phyloP scores from a whole-genome alignment of 345 rosid genomes.

The Adansonia digitata region DNA sequence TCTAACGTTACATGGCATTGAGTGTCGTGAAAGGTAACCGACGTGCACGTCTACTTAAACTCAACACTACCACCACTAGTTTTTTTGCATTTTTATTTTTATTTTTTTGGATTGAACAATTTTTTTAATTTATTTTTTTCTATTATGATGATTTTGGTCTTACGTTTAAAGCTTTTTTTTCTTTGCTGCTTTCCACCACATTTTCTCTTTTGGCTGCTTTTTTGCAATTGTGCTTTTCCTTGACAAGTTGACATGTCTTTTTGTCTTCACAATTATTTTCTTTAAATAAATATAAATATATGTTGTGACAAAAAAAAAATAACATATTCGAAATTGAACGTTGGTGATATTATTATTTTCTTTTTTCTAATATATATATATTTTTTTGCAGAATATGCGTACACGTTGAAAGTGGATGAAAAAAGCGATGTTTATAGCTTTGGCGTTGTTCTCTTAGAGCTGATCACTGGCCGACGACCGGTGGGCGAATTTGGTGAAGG shows the following conservation, averaged over 20 bases:
- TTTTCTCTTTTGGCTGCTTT: background rate
- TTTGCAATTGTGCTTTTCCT: background rate
- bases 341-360: background rate
- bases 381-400: slow-evolving; percentile 49
- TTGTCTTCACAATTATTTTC: background rate
- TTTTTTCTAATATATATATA: background rate
- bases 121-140: background rate
- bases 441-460: slow-evolving; percentile 56
- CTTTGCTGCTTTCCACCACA: slow-evolving; percentile 11
- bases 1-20: slow-evolving; percentile 19
- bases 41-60: slow-evolving; percentile 9
- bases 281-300: too few relatives aligned
- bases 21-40: slow-evolving; percentile 27
- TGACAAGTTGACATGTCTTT: slow-evolving; percentile 3
- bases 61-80: background rate
- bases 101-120: background rate
- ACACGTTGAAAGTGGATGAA: slow-evolving; percentile 63
- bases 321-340: too few relatives aligned
- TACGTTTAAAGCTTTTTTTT: slow-evolving; percentile 4
- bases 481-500: slow-evolving; percentile 67
- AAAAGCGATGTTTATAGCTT: slow-evolving; percentile 71
- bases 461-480: slow-evolving; percentile 50
- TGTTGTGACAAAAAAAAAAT: background rate
- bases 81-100: background rate
- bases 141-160: background rate